phyloP scores from a whole-genome alignment of 163 green algal genomes.

The Scenedesmus sp. region DNA sequence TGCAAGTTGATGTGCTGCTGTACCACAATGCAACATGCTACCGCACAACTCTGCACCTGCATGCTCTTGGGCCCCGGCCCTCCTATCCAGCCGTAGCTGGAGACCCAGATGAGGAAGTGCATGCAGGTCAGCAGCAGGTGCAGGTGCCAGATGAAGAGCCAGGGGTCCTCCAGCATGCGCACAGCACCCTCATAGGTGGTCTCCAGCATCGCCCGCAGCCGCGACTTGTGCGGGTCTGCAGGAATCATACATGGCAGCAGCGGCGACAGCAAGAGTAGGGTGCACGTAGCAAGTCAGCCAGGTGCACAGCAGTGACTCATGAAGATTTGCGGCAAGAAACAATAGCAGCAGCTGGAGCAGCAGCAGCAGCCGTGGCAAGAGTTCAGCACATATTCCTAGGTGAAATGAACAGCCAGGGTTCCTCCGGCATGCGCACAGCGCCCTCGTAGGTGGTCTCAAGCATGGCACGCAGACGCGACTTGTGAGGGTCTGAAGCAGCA shows the following conservation, averaged over 20 bases:
- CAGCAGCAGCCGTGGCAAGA: too few species aligned
- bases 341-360: too few species aligned
- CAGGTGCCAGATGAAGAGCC: conserved; percentile 66
- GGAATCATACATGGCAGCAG: not conserved
- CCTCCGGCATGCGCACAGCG: conserved; percentile 55
- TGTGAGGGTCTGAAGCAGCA: conserved; percentile 38
- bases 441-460: conserved; percentile 52
- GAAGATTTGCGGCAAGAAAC: too few species aligned
- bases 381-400: too few species aligned
- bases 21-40: not conserved
- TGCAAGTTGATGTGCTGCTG: not conserved
- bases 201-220: conserved; percentile 39
- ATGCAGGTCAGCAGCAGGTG: conserved; percentile 64
- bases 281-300: too few species aligned
- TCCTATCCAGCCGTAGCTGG: conserved; percentile 46
- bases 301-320: too few species aligned
- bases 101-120: conserved; percentile 70
- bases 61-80: not conserved
- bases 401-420: conserved; percentile 66
- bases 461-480: conserved; percentile 30
- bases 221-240: conserved; percentile 50
- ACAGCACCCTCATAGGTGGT: conserved; percentile 53
- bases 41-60: not conserved
- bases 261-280: too few species aligned
- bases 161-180: conserved; percentile 66